A percentile compares a stretch with the other conserved stretches of the same genome.
phyloP scores from a whole-genome alignment of 306 rosid genomes.

The Myrica gale region DNA sequence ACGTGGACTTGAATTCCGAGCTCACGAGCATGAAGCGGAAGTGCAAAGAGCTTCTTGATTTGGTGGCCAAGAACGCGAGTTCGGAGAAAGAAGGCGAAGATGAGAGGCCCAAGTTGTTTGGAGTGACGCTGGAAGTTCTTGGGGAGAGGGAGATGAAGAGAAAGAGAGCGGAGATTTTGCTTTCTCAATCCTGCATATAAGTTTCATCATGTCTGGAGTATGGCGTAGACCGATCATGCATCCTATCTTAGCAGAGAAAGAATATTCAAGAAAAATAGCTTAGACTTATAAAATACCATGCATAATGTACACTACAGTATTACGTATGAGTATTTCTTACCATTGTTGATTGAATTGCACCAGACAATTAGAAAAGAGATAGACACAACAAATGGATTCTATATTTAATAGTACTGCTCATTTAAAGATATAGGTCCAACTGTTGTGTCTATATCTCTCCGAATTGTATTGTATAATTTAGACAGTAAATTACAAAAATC shows the following conservation, averaged over 20 bases:
- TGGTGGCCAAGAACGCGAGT: slow-evolving; percentile 47
- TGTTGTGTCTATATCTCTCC: no score
- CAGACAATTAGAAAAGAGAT: no score
- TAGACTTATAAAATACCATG: background rate
- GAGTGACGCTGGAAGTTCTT: slow-evolving; percentile 73
- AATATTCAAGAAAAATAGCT: background rate
- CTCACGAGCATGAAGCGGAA: slow-evolving; percentile 59
- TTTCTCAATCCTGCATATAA: slow-evolving; percentile 79
- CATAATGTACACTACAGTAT: background rate
- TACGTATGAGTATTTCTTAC: no score
- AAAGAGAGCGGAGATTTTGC: slow-evolving; percentile 54
- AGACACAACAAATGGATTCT: no score
- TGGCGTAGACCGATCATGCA: no score
- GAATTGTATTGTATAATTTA: no score
- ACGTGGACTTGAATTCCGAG: slow-evolving; percentile 58
- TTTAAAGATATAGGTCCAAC: no score
- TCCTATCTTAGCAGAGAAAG: background rate
- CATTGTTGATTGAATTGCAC: no score
- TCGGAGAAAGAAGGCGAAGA: slow-evolving; percentile 27
- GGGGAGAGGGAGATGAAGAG: slow-evolving; percentile 66
- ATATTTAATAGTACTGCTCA: no score
- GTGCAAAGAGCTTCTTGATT: slow-evolving; percentile 65
- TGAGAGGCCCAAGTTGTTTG: slow-evolving; percentile 76
- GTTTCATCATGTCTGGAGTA: background rate
- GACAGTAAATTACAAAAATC: no score